phyloP scores from a whole-genome alignment of 495 filamentous ascomycete species.

The Penicillium angulare region DNA sequence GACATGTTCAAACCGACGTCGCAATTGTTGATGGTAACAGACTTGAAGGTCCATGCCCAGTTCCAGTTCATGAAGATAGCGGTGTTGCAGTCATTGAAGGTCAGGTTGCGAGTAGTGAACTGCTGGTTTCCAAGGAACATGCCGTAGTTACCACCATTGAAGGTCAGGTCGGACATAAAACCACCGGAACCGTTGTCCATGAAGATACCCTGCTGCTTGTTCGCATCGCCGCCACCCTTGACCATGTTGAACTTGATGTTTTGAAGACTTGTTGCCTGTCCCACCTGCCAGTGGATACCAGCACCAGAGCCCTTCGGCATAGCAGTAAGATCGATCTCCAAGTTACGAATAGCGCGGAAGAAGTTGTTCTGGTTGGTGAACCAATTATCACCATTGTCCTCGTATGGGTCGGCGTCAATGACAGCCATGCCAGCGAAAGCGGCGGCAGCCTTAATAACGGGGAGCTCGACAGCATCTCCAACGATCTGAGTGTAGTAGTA shows the following conservation, averaged over 20 bases:
- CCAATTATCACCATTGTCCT: slow-evolving; percentile 60
- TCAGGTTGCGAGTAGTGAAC: slow-evolving; percentile 89
- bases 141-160: slow-evolving; percentile 83
- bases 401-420: slow-evolving; percentile 87
- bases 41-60: slow-evolving; percentile 89
- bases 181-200: slow-evolving; percentile 95
- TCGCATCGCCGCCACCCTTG: slow-evolving; percentile 62
- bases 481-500: slow-evolving; percentile 81
- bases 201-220: slow-evolving; percentile 86
- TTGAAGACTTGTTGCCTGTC: slow-evolving; percentile 88
- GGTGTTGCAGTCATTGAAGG: slow-evolving; percentile 85
- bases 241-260: slow-evolving; percentile 91
- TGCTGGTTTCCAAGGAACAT: slow-evolving; percentile 92
- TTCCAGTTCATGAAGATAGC: slow-evolving; percentile 93
- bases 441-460: slow-evolving; percentile 73
- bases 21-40: slow-evolving; percentile 77
- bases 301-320: slow-evolving; percentile 63
- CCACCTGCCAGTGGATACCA: slow-evolving; percentile 98
- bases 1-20: slow-evolving; percentile 80
- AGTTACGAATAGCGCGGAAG: slow-evolving; percentile 93
- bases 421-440: slow-evolving; percentile 81
- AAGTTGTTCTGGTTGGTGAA: slow-evolving; percentile 99
- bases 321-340: slow-evolving; percentile 79
- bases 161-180: slow-evolving; percentile 82
- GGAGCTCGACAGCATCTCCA: slow-evolving; percentile 67